Base-by-base conservation (phyloP, 306 rosid genomes). In the Dicorynia guianensis region DNA sequence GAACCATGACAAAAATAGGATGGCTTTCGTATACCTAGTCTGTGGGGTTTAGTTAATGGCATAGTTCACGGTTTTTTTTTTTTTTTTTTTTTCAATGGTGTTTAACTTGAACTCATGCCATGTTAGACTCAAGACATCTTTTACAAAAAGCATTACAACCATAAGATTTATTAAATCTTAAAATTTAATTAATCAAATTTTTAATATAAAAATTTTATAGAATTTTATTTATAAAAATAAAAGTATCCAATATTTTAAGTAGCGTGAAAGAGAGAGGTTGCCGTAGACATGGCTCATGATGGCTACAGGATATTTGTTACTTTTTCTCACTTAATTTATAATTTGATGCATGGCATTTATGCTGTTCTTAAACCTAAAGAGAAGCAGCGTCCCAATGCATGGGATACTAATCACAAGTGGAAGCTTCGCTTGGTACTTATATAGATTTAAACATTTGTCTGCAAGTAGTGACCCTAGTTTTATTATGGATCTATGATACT, bases 251-350 rank as follows among this genome's bases (percentile, higher is more conserved):
- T 2, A 25, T 80, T 38, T 62, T 71, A 60, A 50, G 43, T 80
- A 79, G 13, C 53, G 59, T 59, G 39, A 72, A 67, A 39, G 79
- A 65, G 55, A 65, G 54, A 68, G 79, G 76, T 57, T 74, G 49
- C 53, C 67, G 35, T 50, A 52, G 54, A 64, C 72, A 54, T 14
- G 53, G 65, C 56, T 61, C 67, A 61, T 74, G 72, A 80, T 74
- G 20, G 3, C 58, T n/a, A 59, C 3, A 33, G 15, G 60, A 49
- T 60, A 76, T 75, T 80, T 68, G 30, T 62, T 11, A 20, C 58
- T 17, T 66, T 44, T 49, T 73, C 19, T 58, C 11, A 68, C 7
- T 42, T 63, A 43, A 68, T 59, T 62, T 66, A 59, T 61, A 36
- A 25, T 46, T 13, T 33, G 52, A 58, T 67, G 59, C 75, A 57